A percentile compares a stretch with the other conserved stretches of the same genome.
Conservation (phyloP, 2,329 filamentous ascomycete genomes). For the Dactylellina sp. region DNA sequence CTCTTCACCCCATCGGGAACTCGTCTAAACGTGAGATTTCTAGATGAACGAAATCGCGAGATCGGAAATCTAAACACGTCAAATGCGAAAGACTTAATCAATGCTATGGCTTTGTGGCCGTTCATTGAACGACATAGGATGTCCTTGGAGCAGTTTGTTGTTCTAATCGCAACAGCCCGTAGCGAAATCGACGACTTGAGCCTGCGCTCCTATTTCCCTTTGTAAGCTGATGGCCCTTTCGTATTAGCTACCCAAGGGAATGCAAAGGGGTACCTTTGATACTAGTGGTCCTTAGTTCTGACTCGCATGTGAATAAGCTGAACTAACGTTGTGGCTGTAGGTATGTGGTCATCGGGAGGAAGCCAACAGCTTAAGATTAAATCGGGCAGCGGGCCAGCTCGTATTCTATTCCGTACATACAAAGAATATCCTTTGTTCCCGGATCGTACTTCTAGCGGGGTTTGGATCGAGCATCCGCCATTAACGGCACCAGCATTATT, state of each 20-base stretch:
- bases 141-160: conserved; percentile 63
- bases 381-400: conserved; percentile 17
- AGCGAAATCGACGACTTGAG: conserved; percentile 59
- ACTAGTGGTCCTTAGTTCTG: background rate
- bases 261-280: background rate
- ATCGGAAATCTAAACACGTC: conserved; percentile 62
- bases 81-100: conserved; percentile 64
- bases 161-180: conserved; percentile 58
- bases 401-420: conserved; percentile 29
- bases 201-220: conserved; percentile 60
- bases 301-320: conserved; percentile 6
- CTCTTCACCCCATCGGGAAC: background rate
- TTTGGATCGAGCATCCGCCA: conserved; percentile 35
- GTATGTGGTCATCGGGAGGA: conserved; percentile 53
- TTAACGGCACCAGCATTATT: conserved; percentile 38
- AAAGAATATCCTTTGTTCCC: conserved; percentile 28
- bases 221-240: conserved; percentile 57
- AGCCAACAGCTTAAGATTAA: conserved; percentile 32
- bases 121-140: conserved; percentile 65
- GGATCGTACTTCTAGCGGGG: conserved; percentile 45
- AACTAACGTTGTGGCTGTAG: conserved; percentile 26
- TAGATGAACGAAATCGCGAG: conserved; percentile 64
- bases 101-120: conserved; percentile 65
- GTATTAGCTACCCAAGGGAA: background rate
- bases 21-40: conserved; percentile 58